These are phyloP conservation scores for Moniliella sp. DNA, from an alignment of 1,284 basidiomycete genomes.

Conservation along the genomic window DNA sequence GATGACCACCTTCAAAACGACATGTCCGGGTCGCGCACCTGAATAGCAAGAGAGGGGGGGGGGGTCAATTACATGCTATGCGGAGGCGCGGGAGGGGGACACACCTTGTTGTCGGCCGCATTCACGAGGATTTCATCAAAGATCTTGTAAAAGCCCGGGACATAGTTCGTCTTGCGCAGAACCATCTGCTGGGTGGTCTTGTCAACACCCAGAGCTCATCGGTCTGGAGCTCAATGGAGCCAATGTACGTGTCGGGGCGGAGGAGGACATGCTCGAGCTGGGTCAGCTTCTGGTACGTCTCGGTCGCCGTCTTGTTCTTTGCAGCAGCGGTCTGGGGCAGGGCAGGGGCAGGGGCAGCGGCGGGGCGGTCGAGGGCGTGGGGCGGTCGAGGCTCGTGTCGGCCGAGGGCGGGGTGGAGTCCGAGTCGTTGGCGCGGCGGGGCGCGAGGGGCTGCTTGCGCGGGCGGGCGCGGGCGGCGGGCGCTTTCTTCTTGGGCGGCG, in stretches of 20 bases:
- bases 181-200: constrained; percentile 22
- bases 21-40: constrained; percentile 27
- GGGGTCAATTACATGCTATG: too few species aligned
- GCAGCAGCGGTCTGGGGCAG: too few species aligned
- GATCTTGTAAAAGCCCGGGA: constrained; percentile 98
- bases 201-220: constrained; percentile 32
- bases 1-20: constrained; percentile 41
- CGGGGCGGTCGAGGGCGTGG: too few species aligned
- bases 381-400: too few species aligned
- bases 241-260: constrained; percentile 94
- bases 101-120: constrained; percentile 95
- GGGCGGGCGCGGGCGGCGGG: too few species aligned
- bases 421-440: not conserved
- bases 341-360: too few species aligned
- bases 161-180: constrained; percentile 56
- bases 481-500: too few species aligned
- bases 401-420: too few species aligned
- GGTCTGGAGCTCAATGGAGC: constrained; percentile 29
- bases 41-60: not conserved
- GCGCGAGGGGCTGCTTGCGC: not conserved
- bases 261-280: constrained; percentile 90
- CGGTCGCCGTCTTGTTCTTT: constrained; percentile 66
- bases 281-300: constrained; percentile 80
- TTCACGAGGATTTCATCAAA: constrained; percentile 98
- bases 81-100: too few species aligned